Percentiles rank a stretch among this genome's conserved stretches.
These are phyloP conservation scores for Alisma plantagoaquatica DNA, from an alignment of 106 monocot species.

Conservation along the genomic window DNA sequence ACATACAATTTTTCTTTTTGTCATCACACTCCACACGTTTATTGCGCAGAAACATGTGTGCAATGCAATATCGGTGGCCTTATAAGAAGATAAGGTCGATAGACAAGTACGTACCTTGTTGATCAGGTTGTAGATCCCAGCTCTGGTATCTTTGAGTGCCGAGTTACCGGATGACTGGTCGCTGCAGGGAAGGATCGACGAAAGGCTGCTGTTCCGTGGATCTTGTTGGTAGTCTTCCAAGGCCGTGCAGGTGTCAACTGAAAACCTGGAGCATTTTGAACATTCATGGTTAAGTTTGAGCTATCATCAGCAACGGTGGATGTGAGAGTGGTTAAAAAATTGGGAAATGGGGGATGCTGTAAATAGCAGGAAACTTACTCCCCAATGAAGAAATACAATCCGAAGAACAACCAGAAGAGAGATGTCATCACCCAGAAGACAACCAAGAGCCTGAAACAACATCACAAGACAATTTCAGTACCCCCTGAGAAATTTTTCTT, in stretches of 20 bases:
- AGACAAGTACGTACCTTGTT: conserved; percentile 33
- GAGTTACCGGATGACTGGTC: conserved; percentile 29
- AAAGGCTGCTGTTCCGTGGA: conserved; percentile 56
- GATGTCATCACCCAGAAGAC: conserved; percentile 69
- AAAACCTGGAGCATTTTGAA: conserved; percentile 60
- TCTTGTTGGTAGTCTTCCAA: conserved; percentile 60
- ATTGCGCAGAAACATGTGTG: not conserved
- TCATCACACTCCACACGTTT: conserved; percentile 5
- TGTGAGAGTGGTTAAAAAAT: no score
- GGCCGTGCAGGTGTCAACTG: conserved; percentile 70
- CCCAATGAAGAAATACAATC: conserved; percentile 74
- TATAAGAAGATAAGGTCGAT: not conserved
- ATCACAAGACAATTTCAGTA: not conserved
- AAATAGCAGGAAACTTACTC: conserved; percentile 31
- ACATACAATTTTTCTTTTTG: not conserved
- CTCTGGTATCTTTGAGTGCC: conserved; percentile 35
- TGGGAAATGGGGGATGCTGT: not conserved
- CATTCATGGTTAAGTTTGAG: no score
- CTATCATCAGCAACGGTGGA: no score
- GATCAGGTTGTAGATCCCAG: conserved; percentile 43
- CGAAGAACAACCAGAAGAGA: conserved; percentile 71
- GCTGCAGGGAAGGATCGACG: conserved; percentile 63
- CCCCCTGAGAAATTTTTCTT: not conserved
- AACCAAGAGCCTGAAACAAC: conserved; percentile 35
- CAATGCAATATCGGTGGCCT: not conserved